Percentiles rank a stretch among this genome's conserved stretches.
Conservation (phyloP, 345 rosid genomes). For the Bruguiera parviflora region DNA sequence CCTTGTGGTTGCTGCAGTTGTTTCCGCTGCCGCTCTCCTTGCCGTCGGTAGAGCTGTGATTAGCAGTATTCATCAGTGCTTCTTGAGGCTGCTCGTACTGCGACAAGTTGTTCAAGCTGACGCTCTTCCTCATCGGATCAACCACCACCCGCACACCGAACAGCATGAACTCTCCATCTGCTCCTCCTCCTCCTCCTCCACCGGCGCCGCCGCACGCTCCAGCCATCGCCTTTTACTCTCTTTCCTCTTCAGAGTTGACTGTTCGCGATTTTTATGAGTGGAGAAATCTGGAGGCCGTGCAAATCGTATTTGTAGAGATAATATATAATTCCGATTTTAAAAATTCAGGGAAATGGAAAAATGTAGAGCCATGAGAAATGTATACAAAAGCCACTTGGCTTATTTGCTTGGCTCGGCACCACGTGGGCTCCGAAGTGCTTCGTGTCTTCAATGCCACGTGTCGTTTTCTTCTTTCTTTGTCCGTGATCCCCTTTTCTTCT, state of each 20-base stretch:
- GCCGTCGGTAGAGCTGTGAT: neutral
- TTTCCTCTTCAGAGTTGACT: no score
- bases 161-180: conserved; percentile 67
- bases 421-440: no score
- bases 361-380: no score
- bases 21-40: conserved; percentile 18
- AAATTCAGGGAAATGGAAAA: no score
- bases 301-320: conserved; percentile 8
- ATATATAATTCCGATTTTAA: no score
- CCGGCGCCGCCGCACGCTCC: conserved; percentile 30
- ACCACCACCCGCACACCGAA: conserved; percentile 88
- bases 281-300: conserved; percentile 21
- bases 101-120: conserved; percentile 78
- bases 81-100: conserved; percentile 60
- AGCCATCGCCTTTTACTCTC: conserved; percentile 7
- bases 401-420: no score
- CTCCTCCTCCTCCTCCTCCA: conserved; percentile 7
- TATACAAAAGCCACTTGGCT: no score
- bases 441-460: neutral
- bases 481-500: no score
- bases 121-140: conserved; percentile 90
- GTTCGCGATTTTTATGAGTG: neutral
- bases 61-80: neutral
- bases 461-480: conserved; percentile 5
- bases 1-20: conserved; percentile 1